phyloP scores from a whole-genome alignment of 129 eudicot species.

The Glebionis coronaria region DNA sequence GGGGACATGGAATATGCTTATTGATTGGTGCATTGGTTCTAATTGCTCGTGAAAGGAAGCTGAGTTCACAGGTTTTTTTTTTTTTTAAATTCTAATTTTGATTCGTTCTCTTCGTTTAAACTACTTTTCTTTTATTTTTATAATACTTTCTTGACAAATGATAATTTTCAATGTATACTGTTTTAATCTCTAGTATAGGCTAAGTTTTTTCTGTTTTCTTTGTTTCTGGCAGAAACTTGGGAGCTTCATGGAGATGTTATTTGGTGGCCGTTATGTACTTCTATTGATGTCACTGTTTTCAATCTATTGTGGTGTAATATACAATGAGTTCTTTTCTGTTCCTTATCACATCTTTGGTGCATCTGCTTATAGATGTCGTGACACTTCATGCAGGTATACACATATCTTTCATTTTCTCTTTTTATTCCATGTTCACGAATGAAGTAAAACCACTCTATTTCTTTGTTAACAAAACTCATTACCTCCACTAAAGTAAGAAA shows the following conservation, averaged over 20 bases:
- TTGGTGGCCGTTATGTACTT: slow-evolving; percentile 96
- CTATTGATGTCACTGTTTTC: slow-evolving; percentile 94
- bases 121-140: not conserved
- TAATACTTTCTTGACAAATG: slow-evolving; percentile 4
- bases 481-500: too few relatives aligned
- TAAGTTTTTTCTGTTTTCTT: slow-evolving; percentile 6
- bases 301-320: slow-evolving; percentile 88
- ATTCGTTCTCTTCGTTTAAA: not conserved
- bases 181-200: not conserved
- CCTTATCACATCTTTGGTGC: slow-evolving; percentile 92
- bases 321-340: slow-evolving; percentile 96
- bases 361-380: slow-evolving; percentile 94
- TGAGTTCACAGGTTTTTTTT: slow-evolving; percentile 75
- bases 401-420: slow-evolving; percentile 6
- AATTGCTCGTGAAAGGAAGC: slow-evolving; percentile 76
- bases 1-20: slow-evolving; percentile 99
- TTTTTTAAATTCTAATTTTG: slow-evolving; percentile 7
- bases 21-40: slow-evolving; percentile 79
- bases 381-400: slow-evolving; percentile 72
- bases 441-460: not conserved
- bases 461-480: too few relatives aligned
- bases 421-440: slow-evolving; percentile 8
- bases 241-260: slow-evolving; percentile 99
- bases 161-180: not conserved
- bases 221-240: slow-evolving; percentile 80